These are phyloP conservation scores for Zoysia matrella DNA, from an alignment of 202 grass and related monocot species.

Conservation along the genomic window DNA sequence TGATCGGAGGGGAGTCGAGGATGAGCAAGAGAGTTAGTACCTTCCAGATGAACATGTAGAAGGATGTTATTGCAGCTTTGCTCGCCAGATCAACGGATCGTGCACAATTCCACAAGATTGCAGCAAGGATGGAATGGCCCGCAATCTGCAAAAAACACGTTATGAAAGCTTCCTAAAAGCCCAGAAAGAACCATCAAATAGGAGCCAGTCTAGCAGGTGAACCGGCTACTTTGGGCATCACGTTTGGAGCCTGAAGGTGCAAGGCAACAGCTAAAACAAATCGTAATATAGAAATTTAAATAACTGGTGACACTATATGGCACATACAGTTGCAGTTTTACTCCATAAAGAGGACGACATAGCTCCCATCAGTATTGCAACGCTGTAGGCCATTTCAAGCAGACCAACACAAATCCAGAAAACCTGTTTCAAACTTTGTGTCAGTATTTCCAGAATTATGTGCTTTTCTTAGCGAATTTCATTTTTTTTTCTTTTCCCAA, in stretches of 20 bases:
- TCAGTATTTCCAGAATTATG: conserved; percentile 34
- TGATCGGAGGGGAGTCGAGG: neutral
- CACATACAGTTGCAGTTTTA: conserved; percentile 44
- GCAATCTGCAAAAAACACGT: conserved; percentile 48
- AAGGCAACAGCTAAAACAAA: neutral
- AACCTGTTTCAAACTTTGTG: conserved; percentile 60
- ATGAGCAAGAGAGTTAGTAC: conserved; percentile 24
- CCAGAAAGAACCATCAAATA: neutral
- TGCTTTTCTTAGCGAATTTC: conserved; percentile 12
- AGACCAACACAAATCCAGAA: conserved; percentile 93
- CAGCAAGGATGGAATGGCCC: conserved; percentile 83
- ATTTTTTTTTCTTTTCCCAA: conserved; percentile 33
- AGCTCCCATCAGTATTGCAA: conserved; percentile 74
- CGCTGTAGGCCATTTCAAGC: conserved; percentile 82
- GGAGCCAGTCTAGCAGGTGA: neutral
- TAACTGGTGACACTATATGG: neutral
- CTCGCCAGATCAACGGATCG: conserved; percentile 65
- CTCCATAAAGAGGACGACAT: conserved; percentile 79
- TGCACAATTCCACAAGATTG: conserved; percentile 68
- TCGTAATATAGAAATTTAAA: neutral
- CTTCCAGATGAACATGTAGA: conserved; percentile 99
- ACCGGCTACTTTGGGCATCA: neutral
- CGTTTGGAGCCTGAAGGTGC: neutral
- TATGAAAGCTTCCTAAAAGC: neutral
- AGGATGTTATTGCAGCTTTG: conserved; percentile 84